Conservation (phyloP, 305 asterid genomes). For the Vinca major region DNA sequence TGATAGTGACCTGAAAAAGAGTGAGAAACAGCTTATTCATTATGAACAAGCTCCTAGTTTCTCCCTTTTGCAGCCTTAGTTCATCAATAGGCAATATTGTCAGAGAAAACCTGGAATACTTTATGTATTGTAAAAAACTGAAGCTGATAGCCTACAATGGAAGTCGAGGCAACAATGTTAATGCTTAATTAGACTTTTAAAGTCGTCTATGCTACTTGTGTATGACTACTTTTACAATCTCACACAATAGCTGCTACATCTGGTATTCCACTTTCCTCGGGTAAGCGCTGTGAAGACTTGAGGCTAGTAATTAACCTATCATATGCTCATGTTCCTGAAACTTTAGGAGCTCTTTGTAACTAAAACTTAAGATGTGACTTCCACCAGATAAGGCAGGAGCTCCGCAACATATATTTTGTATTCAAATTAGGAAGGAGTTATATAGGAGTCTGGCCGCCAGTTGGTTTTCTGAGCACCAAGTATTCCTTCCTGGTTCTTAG, state of each 20-base stretch:
- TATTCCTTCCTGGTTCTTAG: slow-evolving; percentile 49
- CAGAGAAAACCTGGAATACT: not conserved
- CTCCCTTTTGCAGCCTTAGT: not conserved
- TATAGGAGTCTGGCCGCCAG: slow-evolving; percentile 59
- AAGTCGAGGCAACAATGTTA: not conserved
- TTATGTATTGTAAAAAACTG: not conserved
- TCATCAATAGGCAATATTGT: not conserved
- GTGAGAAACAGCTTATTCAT: not conserved
- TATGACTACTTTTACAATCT: slow-evolving; percentile 1
- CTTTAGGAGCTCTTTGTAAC: not conserved
- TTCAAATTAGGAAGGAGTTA: not conserved
- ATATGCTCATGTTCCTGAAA: slow-evolving; percentile 6
- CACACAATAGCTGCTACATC: not conserved
- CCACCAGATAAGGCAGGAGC: slow-evolving; percentile 7
- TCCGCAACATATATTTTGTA: slow-evolving; percentile 2
- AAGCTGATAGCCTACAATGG: not conserved
- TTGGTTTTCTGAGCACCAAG: slow-evolving; percentile 59
- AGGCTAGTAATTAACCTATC: not conserved
- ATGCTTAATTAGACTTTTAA: not conserved
- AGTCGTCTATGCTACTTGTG: not conserved
- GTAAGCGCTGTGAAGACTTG: not conserved
- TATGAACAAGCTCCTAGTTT: not conserved
- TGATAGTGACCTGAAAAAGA: not conserved
- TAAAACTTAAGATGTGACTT: slow-evolving; percentile 1
- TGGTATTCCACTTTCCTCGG: not conserved